A percentile compares a stretch with the other conserved stretches of the same genome.
These are phyloP conservation scores for Petasospora fabianii DNA, from an alignment of 1,139 yeast species.

Conservation along the genomic window DNA sequence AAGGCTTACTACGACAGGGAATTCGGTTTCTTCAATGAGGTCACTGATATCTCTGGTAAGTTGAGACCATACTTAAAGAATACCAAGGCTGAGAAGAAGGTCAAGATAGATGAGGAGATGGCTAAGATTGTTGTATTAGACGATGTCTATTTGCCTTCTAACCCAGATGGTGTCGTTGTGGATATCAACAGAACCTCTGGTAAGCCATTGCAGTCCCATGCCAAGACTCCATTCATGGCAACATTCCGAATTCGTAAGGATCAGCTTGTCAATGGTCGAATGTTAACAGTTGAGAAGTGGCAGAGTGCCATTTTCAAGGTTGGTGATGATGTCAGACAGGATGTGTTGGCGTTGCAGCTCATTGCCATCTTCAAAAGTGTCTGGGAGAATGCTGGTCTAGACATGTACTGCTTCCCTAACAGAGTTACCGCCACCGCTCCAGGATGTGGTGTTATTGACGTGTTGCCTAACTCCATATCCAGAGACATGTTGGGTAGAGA, in stretches of 20 bases:
- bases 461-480: constrained; percentile 88
- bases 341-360: constrained; percentile 88
- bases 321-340: constrained; percentile 99
- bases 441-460: constrained; percentile 98
- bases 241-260: constrained; percentile 78
- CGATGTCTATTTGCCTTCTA: constrained; percentile 91
- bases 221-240: constrained; percentile 98
- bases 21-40: constrained; percentile 85
- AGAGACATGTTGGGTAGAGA: constrained; percentile 99
- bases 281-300: constrained; percentile 54
- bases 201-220: constrained; percentile 95
- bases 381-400: constrained; percentile 85
- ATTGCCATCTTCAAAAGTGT: constrained; percentile 89
- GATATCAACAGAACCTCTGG: constrained; percentile 93
- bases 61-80: constrained; percentile 91
- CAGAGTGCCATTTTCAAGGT: constrained; percentile 97
- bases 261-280: constrained; percentile 36
- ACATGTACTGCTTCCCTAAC: constrained; percentile 87
- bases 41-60: constrained; percentile 90
- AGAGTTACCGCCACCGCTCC: constrained; percentile 98
- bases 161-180: constrained; percentile 91
- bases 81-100: constrained; percentile 93
- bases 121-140: constrained; percentile 68
- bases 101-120: constrained; percentile 96
- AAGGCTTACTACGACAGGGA: constrained; percentile 72